phyloP scores from a whole-genome alignment of 2,329 filamentous ascomycete genomes.

The Thelonectria blattea region DNA sequence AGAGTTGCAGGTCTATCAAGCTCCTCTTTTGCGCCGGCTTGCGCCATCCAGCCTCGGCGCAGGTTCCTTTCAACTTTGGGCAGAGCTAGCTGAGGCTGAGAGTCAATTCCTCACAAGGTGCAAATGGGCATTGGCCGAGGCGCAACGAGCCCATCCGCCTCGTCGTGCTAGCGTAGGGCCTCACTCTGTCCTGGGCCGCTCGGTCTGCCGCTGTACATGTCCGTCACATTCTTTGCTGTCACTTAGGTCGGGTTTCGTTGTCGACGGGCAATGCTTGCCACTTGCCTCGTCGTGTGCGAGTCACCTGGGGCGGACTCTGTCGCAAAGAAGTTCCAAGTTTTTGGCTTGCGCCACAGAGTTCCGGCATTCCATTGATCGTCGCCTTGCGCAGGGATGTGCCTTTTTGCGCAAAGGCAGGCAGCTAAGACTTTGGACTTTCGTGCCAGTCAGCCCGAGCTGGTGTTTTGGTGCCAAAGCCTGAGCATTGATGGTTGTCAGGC shows the following conservation, averaged over 20 bases:
- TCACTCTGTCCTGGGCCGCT: conserved; percentile 12
- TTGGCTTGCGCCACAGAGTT: conserved; percentile 7
- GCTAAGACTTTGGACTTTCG: background rate
- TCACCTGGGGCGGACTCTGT: conserved; percentile 14
- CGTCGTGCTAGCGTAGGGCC: conserved; percentile 13
- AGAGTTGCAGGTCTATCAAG: conserved; percentile 10
- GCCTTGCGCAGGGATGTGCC: conserved; percentile 12
- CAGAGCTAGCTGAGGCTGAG: conserved; percentile 1
- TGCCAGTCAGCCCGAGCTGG: background rate
- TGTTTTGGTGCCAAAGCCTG: conserved; percentile 7
- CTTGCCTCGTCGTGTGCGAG: conserved; percentile 27
- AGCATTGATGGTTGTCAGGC: background rate
- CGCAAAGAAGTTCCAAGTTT: conserved; percentile 25
- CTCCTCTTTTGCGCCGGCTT: background rate
- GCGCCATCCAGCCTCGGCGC: conserved; percentile 4
- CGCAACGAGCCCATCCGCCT: conserved; percentile 7
- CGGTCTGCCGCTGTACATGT: conserved; percentile 8
- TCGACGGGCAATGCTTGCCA: conserved; percentile 26
- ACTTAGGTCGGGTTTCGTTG: conserved; percentile 13
- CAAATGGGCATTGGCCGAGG: conserved; percentile 10
- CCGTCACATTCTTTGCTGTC: conserved; percentile 24
- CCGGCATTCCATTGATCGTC: conserved; percentile 11
- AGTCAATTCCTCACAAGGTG: conserved; percentile 6
- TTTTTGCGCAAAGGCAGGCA: background rate
- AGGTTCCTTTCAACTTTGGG: conserved; percentile 1